These are phyloP conservation scores for Metarhizium sp. DNA, from an alignment of 2,329 filamentous ascomycete species.

Conservation along the genomic window DNA sequence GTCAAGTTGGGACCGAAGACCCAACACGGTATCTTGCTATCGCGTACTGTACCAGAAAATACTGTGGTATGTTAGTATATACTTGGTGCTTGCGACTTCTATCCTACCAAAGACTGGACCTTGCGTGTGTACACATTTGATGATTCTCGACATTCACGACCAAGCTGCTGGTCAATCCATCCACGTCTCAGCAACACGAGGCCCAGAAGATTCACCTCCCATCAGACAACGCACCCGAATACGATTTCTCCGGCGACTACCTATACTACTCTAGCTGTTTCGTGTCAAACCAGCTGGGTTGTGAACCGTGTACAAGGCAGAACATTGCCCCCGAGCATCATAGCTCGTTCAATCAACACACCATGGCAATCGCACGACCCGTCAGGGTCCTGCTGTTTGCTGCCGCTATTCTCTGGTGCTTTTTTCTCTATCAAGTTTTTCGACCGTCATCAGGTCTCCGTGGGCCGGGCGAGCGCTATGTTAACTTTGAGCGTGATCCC, in stretches of 20 bases:
- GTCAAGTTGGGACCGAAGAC: too few species aligned
- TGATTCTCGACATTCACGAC: too few species aligned
- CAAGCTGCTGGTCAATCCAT: too few species aligned
- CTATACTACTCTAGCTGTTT: not conserved
- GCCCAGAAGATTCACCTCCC: too few species aligned
- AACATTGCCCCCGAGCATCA: not conserved
- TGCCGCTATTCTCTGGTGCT: slow-evolving; percentile 64
- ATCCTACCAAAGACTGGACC: too few species aligned
- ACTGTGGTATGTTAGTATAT: too few species aligned
- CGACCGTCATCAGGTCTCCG: slow-evolving; percentile 41
- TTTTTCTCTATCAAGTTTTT: slow-evolving; percentile 70
- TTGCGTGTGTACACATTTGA: too few species aligned
- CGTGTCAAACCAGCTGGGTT: not conserved
- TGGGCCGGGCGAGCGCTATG: slow-evolving; percentile 31
- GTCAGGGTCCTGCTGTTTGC: slow-evolving; percentile 69
- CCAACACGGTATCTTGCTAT: too few species aligned
- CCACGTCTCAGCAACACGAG: too few species aligned
- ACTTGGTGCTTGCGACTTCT: too few species aligned
- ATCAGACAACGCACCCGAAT: not conserved
- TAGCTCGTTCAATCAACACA: not conserved
- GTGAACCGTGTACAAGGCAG: not conserved
- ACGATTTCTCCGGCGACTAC: not conserved
- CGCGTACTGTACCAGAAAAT: too few species aligned
- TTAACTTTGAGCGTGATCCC: slow-evolving; percentile 67
- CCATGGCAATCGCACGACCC: slow-evolving; percentile 77